A percentile compares a stretch with the other conserved stretches of the same genome.
phyloP scores from a whole-genome alignment of 176 grass and related monocot genomes.

The Phoenix dactylifera region DNA sequence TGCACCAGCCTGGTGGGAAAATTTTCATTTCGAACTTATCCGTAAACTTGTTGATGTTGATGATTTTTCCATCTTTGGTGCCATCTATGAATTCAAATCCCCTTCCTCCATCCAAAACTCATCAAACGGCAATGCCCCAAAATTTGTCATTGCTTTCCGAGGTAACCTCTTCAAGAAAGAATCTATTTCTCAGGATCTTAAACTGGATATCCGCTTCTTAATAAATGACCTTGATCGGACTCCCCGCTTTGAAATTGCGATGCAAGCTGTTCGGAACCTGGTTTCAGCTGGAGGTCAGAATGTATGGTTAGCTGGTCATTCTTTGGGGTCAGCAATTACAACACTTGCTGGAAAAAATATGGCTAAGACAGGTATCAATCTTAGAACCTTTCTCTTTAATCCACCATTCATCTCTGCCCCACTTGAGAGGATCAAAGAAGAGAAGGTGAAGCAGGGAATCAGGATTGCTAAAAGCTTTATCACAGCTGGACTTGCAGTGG shows the following conservation, averaged over 20 bases:
- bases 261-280: slow-evolving; percentile 82
- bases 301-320: slow-evolving; percentile 80
- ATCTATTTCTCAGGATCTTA: slow-evolving; percentile 67
- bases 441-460: slow-evolving; percentile 80
- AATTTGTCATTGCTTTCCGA: slow-evolving; percentile 89
- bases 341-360: slow-evolving; percentile 90
- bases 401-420: slow-evolving; percentile 77
- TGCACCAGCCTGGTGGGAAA: slow-evolving; percentile 83
- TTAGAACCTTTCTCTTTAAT: slow-evolving; percentile 84
- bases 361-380: slow-evolving; percentile 56
- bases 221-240: slow-evolving; percentile 75
- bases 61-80: slow-evolving; percentile 76
- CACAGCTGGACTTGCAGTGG: slow-evolving; percentile 63
- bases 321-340: slow-evolving; percentile 59
- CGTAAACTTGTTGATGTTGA: slow-evolving; percentile 77
- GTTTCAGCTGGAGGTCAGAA: slow-evolving; percentile 43
- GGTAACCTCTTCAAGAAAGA: slow-evolving; percentile 79
- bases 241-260: slow-evolving; percentile 71
- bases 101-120: slow-evolving; percentile 25
- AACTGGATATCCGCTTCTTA: slow-evolving; percentile 55
- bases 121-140: slow-evolving; percentile 51
- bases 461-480: slow-evolving; percentile 72
- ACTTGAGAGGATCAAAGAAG: slow-evolving; percentile 73
- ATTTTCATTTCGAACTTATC: slow-evolving; percentile 71
- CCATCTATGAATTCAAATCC: slow-evolving; percentile 77